Percentiles rank a stretch among this genome's conserved stretches.
Conservation (phyloP, 257 asterid genomes). For the Ilex aquifolium region DNA sequence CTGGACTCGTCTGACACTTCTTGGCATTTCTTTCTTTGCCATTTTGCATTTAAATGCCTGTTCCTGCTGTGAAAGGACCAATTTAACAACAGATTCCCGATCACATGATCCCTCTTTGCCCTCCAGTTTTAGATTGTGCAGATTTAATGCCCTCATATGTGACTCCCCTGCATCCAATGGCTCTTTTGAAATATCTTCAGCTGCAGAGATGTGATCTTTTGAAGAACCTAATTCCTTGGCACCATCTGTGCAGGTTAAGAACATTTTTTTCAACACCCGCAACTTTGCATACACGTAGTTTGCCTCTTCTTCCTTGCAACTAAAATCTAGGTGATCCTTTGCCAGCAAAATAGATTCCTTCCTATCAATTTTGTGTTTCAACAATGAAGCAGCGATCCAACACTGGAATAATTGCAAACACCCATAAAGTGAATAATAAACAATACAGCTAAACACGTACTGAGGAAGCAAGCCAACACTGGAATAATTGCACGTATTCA, state of each 20-base stretch:
- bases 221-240: conserved; percentile 7
- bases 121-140: conserved; percentile 16
- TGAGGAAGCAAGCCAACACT: no score
- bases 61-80: conserved; percentile 7
- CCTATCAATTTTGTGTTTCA: conserved; percentile 45
- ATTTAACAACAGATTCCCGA: conserved; percentile 9
- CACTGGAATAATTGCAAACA: conserved; percentile 26
- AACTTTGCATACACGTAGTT: conserved; percentile 38
- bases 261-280: conserved; percentile 42
- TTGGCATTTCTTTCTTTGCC: conserved; percentile 16
- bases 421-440: not conserved
- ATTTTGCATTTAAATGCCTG: conserved; percentile 7
- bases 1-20: conserved; percentile 23
- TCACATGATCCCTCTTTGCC: conserved; percentile 14
- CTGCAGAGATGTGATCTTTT: conserved; percentile 10
- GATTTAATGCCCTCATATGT: conserved; percentile 11
- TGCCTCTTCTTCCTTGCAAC: conserved; percentile 56
- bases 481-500: no score
- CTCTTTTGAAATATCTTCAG: conserved; percentile 13
- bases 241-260: conserved; percentile 24
- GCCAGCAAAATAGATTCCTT: conserved; percentile 37
- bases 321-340: conserved; percentile 39
- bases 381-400: conserved; percentile 58
- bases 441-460: not conserved
- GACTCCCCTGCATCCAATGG: conserved; percentile 17